These are phyloP conservation scores for Monoraphidium neglectum DNA, from an alignment of 139 green algal species.

Conservation along the genomic window DNA sequence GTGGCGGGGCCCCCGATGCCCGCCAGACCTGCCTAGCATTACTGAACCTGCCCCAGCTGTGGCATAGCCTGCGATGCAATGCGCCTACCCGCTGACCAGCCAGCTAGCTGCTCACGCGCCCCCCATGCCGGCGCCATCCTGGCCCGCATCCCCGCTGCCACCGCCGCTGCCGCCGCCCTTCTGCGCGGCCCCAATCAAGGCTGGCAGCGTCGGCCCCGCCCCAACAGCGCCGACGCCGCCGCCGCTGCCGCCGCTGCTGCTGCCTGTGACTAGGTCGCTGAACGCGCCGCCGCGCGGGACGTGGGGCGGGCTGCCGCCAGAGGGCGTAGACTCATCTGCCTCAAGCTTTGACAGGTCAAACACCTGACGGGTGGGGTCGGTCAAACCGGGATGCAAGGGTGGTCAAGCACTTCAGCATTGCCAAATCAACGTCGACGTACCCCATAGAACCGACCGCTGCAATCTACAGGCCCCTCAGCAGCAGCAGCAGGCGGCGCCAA, in stretches of 20 bases:
- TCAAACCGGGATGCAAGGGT: background rate
- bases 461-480: background rate
- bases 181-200: background rate
- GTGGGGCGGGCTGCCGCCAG: slow-evolving; percentile 20
- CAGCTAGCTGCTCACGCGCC: too few species aligned
- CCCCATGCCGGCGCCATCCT: background rate
- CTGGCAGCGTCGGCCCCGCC: too few species aligned
- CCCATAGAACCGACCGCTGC: background rate
- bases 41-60: too few species aligned
- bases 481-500: background rate
- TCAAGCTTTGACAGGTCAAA: slow-evolving; percentile 88
- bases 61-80: too few species aligned
- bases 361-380: slow-evolving; percentile 48
- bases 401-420: too few species aligned
- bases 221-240: background rate
- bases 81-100: too few species aligned
- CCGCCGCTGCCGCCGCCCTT: background rate
- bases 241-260: slow-evolving; percentile 1
- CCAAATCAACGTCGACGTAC: background rate
- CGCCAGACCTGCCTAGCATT: too few species aligned
- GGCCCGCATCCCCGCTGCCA: background rate
- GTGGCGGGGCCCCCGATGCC: too few species aligned
- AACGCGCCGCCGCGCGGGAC: too few species aligned
- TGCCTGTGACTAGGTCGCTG: background rate
- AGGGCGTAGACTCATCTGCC: slow-evolving; percentile 39